phyloP scores from a whole-genome alignment of 495 filamentous ascomycete species.

The Aspergillus sclerotioniger region DNA sequence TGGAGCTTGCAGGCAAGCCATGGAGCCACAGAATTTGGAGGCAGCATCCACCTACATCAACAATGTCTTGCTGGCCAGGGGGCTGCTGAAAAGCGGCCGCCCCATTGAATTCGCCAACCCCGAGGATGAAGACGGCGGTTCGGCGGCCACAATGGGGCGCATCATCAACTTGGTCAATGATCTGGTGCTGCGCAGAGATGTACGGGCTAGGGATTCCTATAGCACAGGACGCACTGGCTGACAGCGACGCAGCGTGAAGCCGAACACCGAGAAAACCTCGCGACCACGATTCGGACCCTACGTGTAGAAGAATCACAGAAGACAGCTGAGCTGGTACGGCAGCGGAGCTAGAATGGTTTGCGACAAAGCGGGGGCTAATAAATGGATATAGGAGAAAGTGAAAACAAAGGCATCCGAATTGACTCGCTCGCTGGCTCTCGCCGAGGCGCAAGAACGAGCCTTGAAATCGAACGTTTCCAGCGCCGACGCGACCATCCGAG shows the following conservation, averaged over 20 bases:
- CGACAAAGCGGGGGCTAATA: conserved; percentile 5
- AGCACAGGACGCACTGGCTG: conserved; percentile 8
- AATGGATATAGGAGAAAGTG: conserved; percentile 50
- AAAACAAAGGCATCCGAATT: conserved; percentile 69
- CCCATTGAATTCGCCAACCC: conserved; percentile 83
- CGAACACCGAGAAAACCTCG: conserved; percentile 76
- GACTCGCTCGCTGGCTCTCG: conserved; percentile 68
- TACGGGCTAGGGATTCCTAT: conserved; percentile 39
- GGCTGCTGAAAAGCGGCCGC: conserved; percentile 78
- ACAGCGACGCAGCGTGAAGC: conserved; percentile 69
- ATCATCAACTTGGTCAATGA: conserved; percentile 94
- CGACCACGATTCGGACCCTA: conserved; percentile 72
- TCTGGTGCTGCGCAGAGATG: conserved; percentile 78
- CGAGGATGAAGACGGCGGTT: conserved; percentile 59
- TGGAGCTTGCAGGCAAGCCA: conserved; percentile 45
- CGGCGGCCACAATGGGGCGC: conserved; percentile 71
- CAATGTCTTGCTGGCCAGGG: conserved; percentile 87
- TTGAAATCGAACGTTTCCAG: conserved; percentile 65
- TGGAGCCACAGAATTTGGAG: conserved; percentile 77
- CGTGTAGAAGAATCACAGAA: conserved; percentile 70
- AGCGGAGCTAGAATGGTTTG: background rate
- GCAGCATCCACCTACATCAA: conserved; percentile 95
- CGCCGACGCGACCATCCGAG: conserved; percentile 66
- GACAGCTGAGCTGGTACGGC: conserved; percentile 53
- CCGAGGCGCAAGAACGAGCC: conserved; percentile 69